Evolutionary conservation across 1,284 basidiomycete genomes (phyloP).

Genomic region (Melampsora americana): DNA sequence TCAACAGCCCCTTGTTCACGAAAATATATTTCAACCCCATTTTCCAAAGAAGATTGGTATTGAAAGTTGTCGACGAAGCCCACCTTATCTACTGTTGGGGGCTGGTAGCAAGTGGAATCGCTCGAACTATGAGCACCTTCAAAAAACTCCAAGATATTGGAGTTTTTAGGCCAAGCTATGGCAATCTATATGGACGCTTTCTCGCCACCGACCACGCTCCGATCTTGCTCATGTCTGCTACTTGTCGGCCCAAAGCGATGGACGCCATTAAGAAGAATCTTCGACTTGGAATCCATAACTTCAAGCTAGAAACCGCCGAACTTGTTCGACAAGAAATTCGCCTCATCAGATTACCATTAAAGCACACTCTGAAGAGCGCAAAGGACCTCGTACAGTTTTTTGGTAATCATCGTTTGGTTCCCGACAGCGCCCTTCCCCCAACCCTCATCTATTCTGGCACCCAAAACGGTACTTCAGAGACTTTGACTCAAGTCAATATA

Average conservation of each 20-base stretch:
- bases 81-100: conserved; percentile 7
- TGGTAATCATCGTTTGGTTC: not conserved
- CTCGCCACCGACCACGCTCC: not conserved
- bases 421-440: not conserved
- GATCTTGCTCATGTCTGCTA: conserved; percentile 15
- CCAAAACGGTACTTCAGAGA: not conserved
- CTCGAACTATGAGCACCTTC: not conserved
- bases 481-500: not conserved
- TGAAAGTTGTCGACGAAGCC: conserved; percentile 1
- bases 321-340: conserved; percentile 15
- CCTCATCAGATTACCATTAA: not conserved
- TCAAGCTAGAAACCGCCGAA: not conserved
- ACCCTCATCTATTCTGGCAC: conserved; percentile 13
- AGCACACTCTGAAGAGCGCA: not conserved
- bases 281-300: not conserved
- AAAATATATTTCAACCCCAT: not conserved
- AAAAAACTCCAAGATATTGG: not conserved
- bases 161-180: conserved; percentile 9
- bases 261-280: conserved; percentile 18
- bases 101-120: not conserved
- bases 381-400: not conserved
- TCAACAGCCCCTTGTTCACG: not conserved
- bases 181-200: not conserved
- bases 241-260: conserved; percentile 14
- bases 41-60: conserved; percentile 2